phyloP scores from a whole-genome alignment of 305 asterid species.

The Ruellia speciosa region DNA sequence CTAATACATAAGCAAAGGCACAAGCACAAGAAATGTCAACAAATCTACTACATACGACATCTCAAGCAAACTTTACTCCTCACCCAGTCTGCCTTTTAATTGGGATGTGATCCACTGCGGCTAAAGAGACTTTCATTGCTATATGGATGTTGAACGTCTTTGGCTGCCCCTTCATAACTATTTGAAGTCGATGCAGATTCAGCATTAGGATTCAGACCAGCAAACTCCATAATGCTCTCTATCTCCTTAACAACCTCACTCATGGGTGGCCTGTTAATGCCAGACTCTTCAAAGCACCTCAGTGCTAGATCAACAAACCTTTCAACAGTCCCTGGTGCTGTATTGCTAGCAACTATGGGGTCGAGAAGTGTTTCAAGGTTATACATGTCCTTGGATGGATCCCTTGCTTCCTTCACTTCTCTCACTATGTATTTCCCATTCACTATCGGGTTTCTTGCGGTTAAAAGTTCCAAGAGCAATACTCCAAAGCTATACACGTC shows the following conservation, averaged over 20 bases:
- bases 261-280: slow-evolving; percentile 54
- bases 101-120: slow-evolving; percentile 25
- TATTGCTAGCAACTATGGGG: slow-evolving; percentile 30
- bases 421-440: slow-evolving; percentile 48
- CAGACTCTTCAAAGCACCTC: slow-evolving; percentile 50
- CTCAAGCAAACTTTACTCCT: slow-evolving; percentile 14
- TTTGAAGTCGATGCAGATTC: slow-evolving; percentile 47
- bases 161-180: slow-evolving; percentile 29
- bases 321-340: slow-evolving; percentile 36
- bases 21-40: too few relatives aligned
- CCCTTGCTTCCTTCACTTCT: slow-evolving; percentile 35
- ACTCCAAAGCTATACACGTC: slow-evolving; percentile 60
- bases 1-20: too few relatives aligned
- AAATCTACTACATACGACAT: too few relatives aligned
- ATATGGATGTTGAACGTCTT: slow-evolving; percentile 34
- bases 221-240: slow-evolving; percentile 52
- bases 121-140: slow-evolving; percentile 33
- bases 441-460: slow-evolving; percentile 42
- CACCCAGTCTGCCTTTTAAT: slow-evolving; percentile 15
- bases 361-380: slow-evolving; percentile 42
- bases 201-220: slow-evolving; percentile 34
- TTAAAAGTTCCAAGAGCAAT: slow-evolving; percentile 40
- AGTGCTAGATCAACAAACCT: slow-evolving; percentile 52
- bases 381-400: slow-evolving; percentile 40
- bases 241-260: slow-evolving; percentile 61